Evolutionary conservation across 257 asterid species (phyloP).

Genomic region (Handroanthus guayacan): DNA sequence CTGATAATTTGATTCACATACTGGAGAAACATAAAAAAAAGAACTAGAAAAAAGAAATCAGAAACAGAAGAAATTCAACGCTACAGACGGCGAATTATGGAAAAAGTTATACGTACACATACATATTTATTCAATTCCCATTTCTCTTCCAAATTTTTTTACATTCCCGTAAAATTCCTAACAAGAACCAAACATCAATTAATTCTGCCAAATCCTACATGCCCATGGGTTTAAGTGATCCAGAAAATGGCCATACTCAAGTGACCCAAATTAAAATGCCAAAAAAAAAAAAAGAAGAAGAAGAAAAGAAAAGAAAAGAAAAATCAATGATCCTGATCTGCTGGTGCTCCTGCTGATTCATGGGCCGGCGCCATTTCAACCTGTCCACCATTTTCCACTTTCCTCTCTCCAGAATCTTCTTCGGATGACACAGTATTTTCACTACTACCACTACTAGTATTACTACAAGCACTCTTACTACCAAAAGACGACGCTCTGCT

Average conservation of each 20-base stretch:
- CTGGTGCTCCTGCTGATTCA: slow-evolving; percentile 14
- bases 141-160: slow-evolving; percentile 52
- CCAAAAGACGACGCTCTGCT: slow-evolving; percentile 79
- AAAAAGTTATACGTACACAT: not conserved
- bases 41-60: not conserved
- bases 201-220: slow-evolving; percentile 29
- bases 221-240: not conserved
- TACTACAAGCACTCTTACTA: slow-evolving; percentile 45
- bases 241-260: slow-evolving; percentile 21
- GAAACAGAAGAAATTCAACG: not conserved
- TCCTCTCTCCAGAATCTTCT: slow-evolving; percentile 42
- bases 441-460: slow-evolving; percentile 31
- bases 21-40: not conserved
- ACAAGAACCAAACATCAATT: not conserved
- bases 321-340: slow-evolving; percentile 40
- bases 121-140: slow-evolving; percentile 11
- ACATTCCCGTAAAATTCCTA: slow-evolving; percentile 50
- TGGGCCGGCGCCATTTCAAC: slow-evolving; percentile 32
- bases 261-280: not conserved
- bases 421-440: slow-evolving; percentile 40
- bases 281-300: not conserved
- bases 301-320: not conserved
- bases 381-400: slow-evolving; percentile 28
- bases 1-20: not conserved
- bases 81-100: not conserved